These are phyloP conservation scores for Phyllosticta citriasiana DNA, from an alignment of 2,329 filamentous ascomycete genomes.

Conservation along the genomic window DNA sequence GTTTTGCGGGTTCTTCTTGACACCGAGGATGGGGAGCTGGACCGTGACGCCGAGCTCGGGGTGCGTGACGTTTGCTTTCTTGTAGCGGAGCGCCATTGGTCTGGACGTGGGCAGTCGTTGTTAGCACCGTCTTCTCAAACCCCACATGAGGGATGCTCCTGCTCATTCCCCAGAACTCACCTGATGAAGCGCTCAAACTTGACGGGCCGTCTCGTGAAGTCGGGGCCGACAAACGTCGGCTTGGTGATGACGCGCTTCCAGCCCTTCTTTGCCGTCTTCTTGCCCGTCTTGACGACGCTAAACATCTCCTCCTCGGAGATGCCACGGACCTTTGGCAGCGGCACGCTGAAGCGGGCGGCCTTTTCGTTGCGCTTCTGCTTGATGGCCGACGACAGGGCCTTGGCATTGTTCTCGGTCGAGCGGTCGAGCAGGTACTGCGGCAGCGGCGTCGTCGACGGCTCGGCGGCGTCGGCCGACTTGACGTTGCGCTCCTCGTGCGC, in stretches of 20 bases:
- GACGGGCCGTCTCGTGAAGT: slow-evolving; percentile 81
- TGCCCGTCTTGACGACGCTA: slow-evolving; percentile 89
- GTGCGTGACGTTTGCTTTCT: slow-evolving; percentile 51
- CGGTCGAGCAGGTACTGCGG: slow-evolving; percentile 92
- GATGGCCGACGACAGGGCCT: slow-evolving; percentile 73
- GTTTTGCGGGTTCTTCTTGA: slow-evolving; percentile 72
- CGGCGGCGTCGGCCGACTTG: slow-evolving; percentile 69
- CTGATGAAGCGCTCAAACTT: slow-evolving; percentile 66
- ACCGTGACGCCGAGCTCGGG: slow-evolving; percentile 79
- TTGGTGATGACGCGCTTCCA: slow-evolving; percentile 65
- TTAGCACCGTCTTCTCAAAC: neutral
- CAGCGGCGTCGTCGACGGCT: slow-evolving; percentile 71
- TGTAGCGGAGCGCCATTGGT: slow-evolving; percentile 54
- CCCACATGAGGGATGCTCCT: neutral
- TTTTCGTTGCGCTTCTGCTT: slow-evolving; percentile 89
- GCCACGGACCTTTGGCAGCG: slow-evolving; percentile 84
- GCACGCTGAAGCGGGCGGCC: slow-evolving; percentile 85
- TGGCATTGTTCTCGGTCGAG: slow-evolving; percentile 54
- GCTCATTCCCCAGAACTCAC: slow-evolving; percentile 30
- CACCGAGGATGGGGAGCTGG: slow-evolving; percentile 55
- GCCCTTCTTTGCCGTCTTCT: slow-evolving; percentile 82
- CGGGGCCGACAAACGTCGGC: slow-evolving; percentile 80
- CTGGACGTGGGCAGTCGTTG: neutral
- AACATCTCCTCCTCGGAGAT: slow-evolving; percentile 98
- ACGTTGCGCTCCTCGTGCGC: slow-evolving; percentile 93